Conservation (phyloP, 2,329 filamentous ascomycete genomes). For the Cercospora brassicicola region DNA sequence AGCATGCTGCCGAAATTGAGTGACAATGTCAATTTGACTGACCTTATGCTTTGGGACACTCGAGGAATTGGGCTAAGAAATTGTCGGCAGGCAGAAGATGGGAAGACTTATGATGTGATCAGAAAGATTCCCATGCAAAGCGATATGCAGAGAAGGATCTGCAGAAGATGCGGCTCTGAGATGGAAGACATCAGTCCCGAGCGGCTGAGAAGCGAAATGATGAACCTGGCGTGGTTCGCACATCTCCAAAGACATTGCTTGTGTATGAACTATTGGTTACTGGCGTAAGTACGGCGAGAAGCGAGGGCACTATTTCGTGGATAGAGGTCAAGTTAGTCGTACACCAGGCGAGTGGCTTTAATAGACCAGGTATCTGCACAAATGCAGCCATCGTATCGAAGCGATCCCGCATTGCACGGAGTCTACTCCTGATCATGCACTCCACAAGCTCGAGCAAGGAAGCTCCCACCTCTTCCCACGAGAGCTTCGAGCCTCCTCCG, state of each 20-base stretch:
- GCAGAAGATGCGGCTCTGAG: slow-evolving; percentile 48
- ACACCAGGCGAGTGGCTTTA: neutral
- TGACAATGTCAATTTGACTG: slow-evolving; percentile 62
- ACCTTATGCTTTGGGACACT: slow-evolving; percentile 72
- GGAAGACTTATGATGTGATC: slow-evolving; percentile 55
- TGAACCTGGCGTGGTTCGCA: slow-evolving; percentile 32
- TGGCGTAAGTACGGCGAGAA: slow-evolving; percentile 8
- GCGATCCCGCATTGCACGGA: neutral
- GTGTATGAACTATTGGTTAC: slow-evolving; percentile 36
- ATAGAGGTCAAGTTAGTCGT: neutral
- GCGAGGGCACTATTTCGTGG: neutral
- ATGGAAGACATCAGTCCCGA: slow-evolving; percentile 48
- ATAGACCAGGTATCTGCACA: neutral
- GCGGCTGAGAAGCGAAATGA: slow-evolving; percentile 23
- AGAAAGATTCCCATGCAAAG: slow-evolving; percentile 47
- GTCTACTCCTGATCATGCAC: slow-evolving; percentile 29
- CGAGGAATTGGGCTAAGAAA: slow-evolving; percentile 58
- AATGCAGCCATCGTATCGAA: neutral
- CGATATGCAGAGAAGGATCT: slow-evolving; percentile 36
- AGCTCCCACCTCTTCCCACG: slow-evolving; percentile 4
- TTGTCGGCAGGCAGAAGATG: slow-evolving; percentile 37
- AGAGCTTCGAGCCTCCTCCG: slow-evolving; percentile 5
- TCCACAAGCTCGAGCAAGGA: slow-evolving; percentile 41
- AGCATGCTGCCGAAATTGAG: slow-evolving; percentile 58
- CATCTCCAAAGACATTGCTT: slow-evolving; percentile 37